These are phyloP conservation scores for Pichia phayaonensis DNA, from an alignment of 805 yeast genomes.

Conservation along the genomic window DNA sequence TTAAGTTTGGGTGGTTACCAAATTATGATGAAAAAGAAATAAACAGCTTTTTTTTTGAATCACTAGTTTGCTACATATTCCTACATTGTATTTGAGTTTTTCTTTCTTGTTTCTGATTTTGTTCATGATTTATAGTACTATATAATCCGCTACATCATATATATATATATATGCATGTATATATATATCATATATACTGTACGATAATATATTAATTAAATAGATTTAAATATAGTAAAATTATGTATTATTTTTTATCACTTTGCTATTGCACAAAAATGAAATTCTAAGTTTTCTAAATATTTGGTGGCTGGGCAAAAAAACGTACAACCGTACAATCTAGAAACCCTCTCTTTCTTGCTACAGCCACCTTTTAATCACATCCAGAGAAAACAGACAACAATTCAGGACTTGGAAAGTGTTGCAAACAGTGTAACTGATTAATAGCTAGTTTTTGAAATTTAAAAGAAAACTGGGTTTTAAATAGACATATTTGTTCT, in stretches of 20 bases:
- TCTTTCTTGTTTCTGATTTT: background rate
- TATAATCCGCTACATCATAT: background rate
- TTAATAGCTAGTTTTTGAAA: background rate
- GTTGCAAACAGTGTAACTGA: background rate
- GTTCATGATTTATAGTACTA: background rate
- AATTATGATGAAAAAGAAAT: slow-evolving; percentile 17
- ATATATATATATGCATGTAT: background rate
- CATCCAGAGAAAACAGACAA: too few relatives aligned
- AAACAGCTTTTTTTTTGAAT: background rate
- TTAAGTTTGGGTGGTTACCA: slow-evolving; percentile 71
- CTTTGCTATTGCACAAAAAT: background rate
- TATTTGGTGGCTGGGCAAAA: background rate
- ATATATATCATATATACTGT: background rate
- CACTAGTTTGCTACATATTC: background rate
- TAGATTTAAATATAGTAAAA: background rate
- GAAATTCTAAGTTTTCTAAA: background rate
- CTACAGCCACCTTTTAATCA: background rate
- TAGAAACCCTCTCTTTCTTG: background rate
- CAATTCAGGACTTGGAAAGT: too few relatives aligned
- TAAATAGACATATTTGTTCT: background rate
- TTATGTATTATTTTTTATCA: background rate
- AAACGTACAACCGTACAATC: background rate
- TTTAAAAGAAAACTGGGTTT: background rate
- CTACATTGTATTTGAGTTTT: background rate
- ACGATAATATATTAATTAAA: background rate